phyloP scores from a whole-genome alignment of 371 early-diverging fungal genomes.

The Saksenaea vasiformis region DNA sequence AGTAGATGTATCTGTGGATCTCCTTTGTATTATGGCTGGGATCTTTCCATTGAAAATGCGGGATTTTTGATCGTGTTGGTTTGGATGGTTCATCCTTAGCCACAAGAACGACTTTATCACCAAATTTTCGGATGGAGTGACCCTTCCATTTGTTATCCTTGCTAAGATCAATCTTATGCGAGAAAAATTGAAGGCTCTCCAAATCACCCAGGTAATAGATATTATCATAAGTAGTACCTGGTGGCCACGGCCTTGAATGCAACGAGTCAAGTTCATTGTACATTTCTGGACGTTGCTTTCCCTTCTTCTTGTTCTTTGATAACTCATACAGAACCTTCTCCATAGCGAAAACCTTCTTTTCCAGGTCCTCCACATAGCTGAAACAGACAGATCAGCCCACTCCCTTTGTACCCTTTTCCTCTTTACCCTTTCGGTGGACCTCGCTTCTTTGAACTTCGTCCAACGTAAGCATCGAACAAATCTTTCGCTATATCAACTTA shows the following conservation, averaged over 20 bases:
- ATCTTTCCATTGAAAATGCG: not conserved
- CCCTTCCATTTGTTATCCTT: slow-evolving; percentile 31
- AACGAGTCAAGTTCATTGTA: slow-evolving; percentile 12
- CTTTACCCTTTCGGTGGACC: slow-evolving; percentile 39
- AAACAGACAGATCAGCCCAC: not conserved
- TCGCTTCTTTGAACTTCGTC: slow-evolving; percentile 26
- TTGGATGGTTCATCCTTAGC: slow-evolving; percentile 19
- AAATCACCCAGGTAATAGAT: slow-evolving; percentile 47
- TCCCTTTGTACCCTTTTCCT: not conserved
- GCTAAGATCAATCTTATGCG: slow-evolving; percentile 36
- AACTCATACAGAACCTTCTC: slow-evolving; percentile 21
- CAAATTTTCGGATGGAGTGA: slow-evolving; percentile 38
- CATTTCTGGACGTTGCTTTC: not conserved
- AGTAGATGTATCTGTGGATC: slow-evolving; percentile 40
- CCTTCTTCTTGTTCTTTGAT: slow-evolving; percentile 1
- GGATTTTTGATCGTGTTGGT: slow-evolving; percentile 6
- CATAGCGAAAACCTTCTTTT: slow-evolving; percentile 33
- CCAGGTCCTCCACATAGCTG: slow-evolving; percentile 44
- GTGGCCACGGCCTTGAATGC: slow-evolving; percentile 18
- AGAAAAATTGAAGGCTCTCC: slow-evolving; percentile 45
- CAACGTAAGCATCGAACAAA: not conserved
- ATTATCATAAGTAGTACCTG: slow-evolving; percentile 24
- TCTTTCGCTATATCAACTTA: slow-evolving; percentile 4
- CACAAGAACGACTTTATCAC: slow-evolving; percentile 40
- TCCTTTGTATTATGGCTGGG: slow-evolving; percentile 12